Evolutionary conservation across 2,329 filamentous ascomycete genomes (phyloP), one percentile per base, ranked within the genome.

Genomic region (Aschersonia sp.): DNA sequence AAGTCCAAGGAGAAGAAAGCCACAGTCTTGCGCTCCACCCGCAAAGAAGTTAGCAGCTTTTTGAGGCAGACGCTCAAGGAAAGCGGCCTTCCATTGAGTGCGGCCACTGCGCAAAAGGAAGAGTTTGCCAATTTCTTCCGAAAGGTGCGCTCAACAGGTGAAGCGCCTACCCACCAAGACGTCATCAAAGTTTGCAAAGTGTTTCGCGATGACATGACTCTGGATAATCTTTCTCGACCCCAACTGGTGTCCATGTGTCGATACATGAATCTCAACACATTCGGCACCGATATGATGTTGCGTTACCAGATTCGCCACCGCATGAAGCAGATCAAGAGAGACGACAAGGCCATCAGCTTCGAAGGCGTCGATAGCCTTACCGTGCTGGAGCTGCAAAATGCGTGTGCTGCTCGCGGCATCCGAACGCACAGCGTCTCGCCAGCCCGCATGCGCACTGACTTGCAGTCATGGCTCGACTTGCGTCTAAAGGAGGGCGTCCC

Each of bases 141-240:
- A 63, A 98, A 98, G 72, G 79, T 97, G 52, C 77, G 92, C 47
- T 81, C 87, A 14, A 96, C 90, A 1, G 92, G 90, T 53, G 90
- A 97, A 70, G 75, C 83, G 43, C 92, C 92, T 1, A 92, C 86
- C 5, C 78, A 81, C 47, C 78, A 89, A 55, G 92, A 98, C 61
- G 87, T 98, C 53, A 94, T 98, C 73, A 95, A 92, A 68, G 90
- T 98, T 53, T 97, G 92, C 80, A 94, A 96, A 75, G 85, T 94
- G 54, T 98, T 98, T 79, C 94, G 92, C 65, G 92, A 98, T 62
- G 92, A 98, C 64, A 64, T 98, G 58, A 98, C 92, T 0, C 75
- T 98, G 33, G 92, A 98, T 78, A 98, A 98, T 68, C 71, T 98
- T 54, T 96, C 89, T 14, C 79, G 92, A 53, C 92, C 92, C 12